A percentile compares a stretch with the other conserved stretches of the same genome.
These are phyloP conservation scores for Phytophthora hybrid DNA, from an alignment of 352 stramenopile genomes.

Conservation along the genomic window DNA sequence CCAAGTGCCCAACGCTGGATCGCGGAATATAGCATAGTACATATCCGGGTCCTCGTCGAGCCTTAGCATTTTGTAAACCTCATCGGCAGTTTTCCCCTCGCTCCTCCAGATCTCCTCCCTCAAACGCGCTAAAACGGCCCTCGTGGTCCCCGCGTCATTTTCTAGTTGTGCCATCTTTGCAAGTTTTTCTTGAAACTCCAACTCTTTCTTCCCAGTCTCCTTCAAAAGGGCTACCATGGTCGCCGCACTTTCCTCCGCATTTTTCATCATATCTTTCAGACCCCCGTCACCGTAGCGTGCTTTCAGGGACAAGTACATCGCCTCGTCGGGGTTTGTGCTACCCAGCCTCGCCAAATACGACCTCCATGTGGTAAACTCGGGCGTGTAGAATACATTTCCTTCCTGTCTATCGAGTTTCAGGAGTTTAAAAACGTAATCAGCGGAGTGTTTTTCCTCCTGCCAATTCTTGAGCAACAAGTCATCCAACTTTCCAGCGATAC, in stretches of 20 bases:
- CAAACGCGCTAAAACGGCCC: neutral
- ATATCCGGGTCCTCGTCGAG: neutral
- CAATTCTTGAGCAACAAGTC: neutral
- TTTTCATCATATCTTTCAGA: too few species aligned
- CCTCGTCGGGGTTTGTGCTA: neutral
- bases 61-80: constrained; percentile 2
- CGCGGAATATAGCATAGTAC: neutral
- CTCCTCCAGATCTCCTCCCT: constrained; percentile 2
- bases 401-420: constrained; percentile 9
- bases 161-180: too few species aligned
- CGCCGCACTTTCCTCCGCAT: too few species aligned
- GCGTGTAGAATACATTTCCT: neutral
- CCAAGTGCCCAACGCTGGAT: constrained; percentile 1
- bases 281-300: too few species aligned
- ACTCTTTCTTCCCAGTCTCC: neutral
- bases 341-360: neutral
- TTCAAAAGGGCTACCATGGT: too few species aligned
- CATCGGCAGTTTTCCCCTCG: neutral
- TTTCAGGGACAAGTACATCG: neutral
- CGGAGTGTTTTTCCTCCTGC: neutral
- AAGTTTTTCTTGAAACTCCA: too few species aligned
- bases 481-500: constrained; percentile 12
- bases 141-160: neutral
- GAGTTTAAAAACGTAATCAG: constrained; percentile 1
- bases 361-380: neutral